Conservation (phyloP, 2,329 filamentous ascomycete genomes). For the Corinectria fuckeliana region DNA sequence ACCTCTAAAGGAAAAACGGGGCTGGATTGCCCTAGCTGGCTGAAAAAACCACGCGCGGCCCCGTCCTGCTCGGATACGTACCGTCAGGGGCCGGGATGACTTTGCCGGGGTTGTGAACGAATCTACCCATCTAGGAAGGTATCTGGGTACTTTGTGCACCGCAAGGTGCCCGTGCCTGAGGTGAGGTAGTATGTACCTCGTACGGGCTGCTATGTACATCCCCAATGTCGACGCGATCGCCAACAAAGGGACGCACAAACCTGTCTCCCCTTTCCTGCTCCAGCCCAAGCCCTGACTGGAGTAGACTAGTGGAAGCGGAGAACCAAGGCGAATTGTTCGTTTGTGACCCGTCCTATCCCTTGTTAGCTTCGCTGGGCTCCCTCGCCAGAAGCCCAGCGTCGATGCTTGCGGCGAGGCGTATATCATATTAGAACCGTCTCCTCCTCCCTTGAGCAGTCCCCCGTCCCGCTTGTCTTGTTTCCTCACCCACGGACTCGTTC, state of each 20-base stretch:
- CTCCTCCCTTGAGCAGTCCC: conserved; percentile 26
- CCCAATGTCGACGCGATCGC: background rate
- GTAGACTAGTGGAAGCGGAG: background rate
- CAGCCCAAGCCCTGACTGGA: background rate
- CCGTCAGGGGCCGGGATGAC: background rate
- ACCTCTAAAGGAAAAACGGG: conserved; percentile 21
- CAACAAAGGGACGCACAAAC: background rate
- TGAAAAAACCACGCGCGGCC: conserved; percentile 35
- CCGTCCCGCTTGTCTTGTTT: conserved; percentile 28
- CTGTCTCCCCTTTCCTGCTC: background rate
- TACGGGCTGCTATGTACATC: background rate
- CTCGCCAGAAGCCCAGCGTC: conserved; percentile 20
- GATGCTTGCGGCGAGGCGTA: conserved; percentile 34
- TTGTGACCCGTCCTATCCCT: conserved; percentile 10
- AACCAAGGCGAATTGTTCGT: conserved; percentile 1
- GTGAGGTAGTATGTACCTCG: background rate
- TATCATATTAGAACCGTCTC: conserved; percentile 26
- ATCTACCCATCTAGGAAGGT: background rate
- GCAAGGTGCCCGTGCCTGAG: background rate
- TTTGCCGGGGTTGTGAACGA: background rate
- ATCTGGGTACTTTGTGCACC: background rate
- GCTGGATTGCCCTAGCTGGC: background rate
- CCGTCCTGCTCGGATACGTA: conserved; percentile 3
- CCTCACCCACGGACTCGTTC: conserved; percentile 32
- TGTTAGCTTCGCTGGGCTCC: conserved; percentile 5